Conservation (phyloP, 2,329 filamentous ascomycete species). For the Ophioceras dolichostomum region DNA sequence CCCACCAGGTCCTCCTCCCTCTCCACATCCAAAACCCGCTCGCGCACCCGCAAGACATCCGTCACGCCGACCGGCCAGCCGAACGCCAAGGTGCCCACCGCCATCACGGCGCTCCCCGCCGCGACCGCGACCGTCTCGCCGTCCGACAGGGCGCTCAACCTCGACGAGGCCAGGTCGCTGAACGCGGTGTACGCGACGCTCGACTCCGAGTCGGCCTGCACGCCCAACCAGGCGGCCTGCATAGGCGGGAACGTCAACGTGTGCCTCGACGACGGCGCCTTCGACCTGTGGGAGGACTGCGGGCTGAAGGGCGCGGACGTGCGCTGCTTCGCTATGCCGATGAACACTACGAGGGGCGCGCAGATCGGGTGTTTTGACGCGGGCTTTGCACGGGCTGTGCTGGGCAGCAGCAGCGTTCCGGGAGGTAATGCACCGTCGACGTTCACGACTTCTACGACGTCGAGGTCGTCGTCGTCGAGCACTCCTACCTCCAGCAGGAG, state of each 20-base stretch:
- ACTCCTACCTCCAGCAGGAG: too few species aligned
- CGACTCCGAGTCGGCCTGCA: conserved; percentile 33
- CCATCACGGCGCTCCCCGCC: conserved; percentile 16
- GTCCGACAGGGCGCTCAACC: conserved; percentile 28
- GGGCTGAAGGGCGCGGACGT: conserved; percentile 19
- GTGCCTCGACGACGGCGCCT: conserved; percentile 28
- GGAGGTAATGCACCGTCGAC: too few species aligned
- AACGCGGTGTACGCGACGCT: conserved; percentile 34
- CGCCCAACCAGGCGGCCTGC: conserved; percentile 34
- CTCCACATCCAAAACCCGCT: conserved; percentile 1
- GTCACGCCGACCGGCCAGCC: conserved; percentile 22
- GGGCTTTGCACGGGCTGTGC: conserved; percentile 24
- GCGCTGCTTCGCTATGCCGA: conserved; percentile 41
- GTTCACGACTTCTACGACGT: too few species aligned
- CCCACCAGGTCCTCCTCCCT: conserved; percentile 1
- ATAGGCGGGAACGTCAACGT: conserved; percentile 34
- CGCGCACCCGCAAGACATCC: conserved; percentile 1
- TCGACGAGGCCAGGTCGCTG: conserved; percentile 28
- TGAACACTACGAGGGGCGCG: conserved; percentile 33
- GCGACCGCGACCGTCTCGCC: conserved; percentile 27
- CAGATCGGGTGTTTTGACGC: conserved; percentile 33
- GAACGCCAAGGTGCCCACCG: conserved; percentile 27
- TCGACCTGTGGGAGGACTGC: background rate
- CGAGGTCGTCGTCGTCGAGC: background rate
- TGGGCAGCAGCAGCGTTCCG: too few species aligned